Conservation (phyloP, 768 basidiomycete genomes). For the Agrocybe pediades region DNA sequence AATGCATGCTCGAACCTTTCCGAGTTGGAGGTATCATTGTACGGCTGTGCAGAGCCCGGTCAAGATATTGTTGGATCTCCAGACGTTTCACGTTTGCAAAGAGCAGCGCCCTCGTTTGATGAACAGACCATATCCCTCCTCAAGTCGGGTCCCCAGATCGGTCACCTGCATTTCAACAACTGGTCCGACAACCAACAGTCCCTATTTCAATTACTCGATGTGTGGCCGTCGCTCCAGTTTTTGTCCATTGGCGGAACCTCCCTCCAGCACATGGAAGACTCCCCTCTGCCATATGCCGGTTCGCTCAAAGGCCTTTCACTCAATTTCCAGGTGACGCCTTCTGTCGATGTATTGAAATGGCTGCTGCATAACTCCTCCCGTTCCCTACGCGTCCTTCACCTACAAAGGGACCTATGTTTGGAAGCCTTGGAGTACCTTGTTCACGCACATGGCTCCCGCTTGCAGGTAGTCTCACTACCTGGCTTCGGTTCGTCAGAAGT, state of each 20-base stretch:
- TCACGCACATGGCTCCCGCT: conserved; percentile 44
- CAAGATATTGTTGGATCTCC: conserved; percentile 51
- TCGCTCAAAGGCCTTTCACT: conserved; percentile 56
- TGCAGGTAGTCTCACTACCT: conserved; percentile 61
- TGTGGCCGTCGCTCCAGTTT: conserved; percentile 59
- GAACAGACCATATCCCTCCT: conserved; percentile 52
- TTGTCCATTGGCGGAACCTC: conserved; percentile 62
- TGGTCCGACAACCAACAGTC: conserved; percentile 66
- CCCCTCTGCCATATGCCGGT: conserved; percentile 45
- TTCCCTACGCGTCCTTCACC: conserved; percentile 53
- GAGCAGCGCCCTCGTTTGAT: conserved; percentile 56
- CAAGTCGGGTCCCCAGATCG: conserved; percentile 53
- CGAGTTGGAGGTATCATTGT: conserved; percentile 57
- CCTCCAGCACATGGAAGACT: conserved; percentile 48
- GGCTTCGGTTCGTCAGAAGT: conserved; percentile 51
- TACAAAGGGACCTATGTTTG: conserved; percentile 60
- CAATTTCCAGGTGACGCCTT: conserved; percentile 66
- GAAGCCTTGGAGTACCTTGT: conserved; percentile 59
- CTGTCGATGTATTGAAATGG: conserved; percentile 68
- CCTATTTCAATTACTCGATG: conserved; percentile 61
- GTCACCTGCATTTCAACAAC: conserved; percentile 63
- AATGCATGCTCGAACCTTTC: conserved; percentile 60
- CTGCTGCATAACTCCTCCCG: conserved; percentile 59
- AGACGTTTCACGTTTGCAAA: conserved; percentile 46
- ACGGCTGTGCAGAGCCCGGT: conserved; percentile 55